Evolutionary conservation across 192 early-diverging fungal genomes (phyloP).

Genomic region (Backusella morwellensis): DNA sequence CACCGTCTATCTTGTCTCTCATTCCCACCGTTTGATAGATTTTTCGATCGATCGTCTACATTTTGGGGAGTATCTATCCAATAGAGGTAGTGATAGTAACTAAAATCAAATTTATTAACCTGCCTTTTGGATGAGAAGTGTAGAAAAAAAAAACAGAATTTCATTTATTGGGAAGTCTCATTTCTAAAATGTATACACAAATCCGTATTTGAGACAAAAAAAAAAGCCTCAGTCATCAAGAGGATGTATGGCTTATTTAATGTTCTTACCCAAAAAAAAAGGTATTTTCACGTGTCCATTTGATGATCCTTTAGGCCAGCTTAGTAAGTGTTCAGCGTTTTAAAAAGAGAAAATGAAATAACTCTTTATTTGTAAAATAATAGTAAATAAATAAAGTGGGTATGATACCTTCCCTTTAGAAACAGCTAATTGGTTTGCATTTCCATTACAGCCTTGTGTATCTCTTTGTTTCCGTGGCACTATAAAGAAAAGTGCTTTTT

Average conservation of each 20-base stretch:
- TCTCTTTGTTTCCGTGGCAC: background rate
- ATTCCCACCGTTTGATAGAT: background rate
- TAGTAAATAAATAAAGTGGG: background rate
- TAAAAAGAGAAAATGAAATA: background rate
- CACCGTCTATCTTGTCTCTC: background rate
- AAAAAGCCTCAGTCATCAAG: background rate
- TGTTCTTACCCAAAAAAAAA: background rate
- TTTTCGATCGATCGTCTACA: background rate
- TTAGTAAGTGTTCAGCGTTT: background rate
- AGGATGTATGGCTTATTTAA: background rate
- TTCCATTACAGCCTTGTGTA: background rate
- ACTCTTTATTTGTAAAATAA: background rate
- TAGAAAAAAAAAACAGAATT: background rate
- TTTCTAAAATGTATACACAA: background rate
- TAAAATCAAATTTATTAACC: background rate
- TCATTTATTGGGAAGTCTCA: background rate
- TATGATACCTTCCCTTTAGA: background rate
- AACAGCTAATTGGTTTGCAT: background rate
- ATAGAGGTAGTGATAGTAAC: background rate
- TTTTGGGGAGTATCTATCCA: background rate
- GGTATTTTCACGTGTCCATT: no score
- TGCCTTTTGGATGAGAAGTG: background rate
- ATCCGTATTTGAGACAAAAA: background rate
- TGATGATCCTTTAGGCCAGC: no score
- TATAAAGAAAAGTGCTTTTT: background rate